Evolutionary conservation across 352 stramenopile species (phyloP).

Genomic region (Globisporangium paroecandrum): DNA sequence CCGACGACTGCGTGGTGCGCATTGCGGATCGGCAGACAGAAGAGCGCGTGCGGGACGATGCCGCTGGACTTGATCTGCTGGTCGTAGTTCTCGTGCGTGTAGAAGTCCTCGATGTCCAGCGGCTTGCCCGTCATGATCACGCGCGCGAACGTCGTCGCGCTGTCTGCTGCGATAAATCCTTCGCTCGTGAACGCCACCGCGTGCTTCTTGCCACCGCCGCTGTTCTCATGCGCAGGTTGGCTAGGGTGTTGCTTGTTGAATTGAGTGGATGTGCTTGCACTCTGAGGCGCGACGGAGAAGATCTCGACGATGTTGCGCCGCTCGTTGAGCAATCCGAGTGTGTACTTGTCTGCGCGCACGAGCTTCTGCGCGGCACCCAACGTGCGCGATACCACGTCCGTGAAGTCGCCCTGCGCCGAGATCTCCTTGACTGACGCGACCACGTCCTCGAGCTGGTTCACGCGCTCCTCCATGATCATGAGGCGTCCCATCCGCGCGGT

Average conservation of each 20-base stretch:
- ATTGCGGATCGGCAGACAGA: conserved; percentile 68
- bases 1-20: conserved; percentile 58
- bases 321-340: conserved; percentile 57
- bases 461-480: conserved; percentile 38
- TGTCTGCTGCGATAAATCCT: conserved; percentile 53
- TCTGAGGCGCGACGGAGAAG: conserved; percentile 29
- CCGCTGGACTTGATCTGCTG: conserved; percentile 34
- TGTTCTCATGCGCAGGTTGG: not conserved
- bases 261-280: not conserved
- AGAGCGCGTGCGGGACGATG: conserved; percentile 37
- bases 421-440: conserved; percentile 57
- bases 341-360: conserved; percentile 62
- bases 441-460: conserved; percentile 56
- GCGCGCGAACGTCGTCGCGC: conserved; percentile 56
- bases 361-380: conserved; percentile 49
- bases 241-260: not conserved
- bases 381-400: conserved; percentile 51
- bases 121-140: conserved; percentile 63
- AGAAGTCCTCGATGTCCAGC: conserved; percentile 52
- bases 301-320: conserved; percentile 55
- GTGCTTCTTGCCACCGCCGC: conserved; percentile 2
- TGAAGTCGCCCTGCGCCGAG: conserved; percentile 53
- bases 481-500: conserved; percentile 17
- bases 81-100: conserved; percentile 56
- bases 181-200: conserved; percentile 40